Conservation (phyloP, 768 basidiomycete genomes). For the Boletus pseudo-olivaceus region DNA sequence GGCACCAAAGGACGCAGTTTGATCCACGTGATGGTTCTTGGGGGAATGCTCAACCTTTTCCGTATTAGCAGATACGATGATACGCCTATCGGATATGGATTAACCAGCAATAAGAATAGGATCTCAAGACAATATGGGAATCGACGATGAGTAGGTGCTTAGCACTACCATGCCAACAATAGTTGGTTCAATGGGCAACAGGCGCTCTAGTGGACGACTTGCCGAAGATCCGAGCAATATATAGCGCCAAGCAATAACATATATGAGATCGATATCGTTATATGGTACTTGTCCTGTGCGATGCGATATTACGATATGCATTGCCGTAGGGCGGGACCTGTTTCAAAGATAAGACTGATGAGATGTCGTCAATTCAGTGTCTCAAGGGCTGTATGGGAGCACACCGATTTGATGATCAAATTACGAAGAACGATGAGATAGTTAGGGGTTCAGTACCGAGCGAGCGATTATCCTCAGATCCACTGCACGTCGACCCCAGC, state of each 20-base stretch:
- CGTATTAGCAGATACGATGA: not conserved
- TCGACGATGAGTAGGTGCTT: not conserved
- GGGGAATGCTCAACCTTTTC: not conserved
- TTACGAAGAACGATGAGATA: not conserved
- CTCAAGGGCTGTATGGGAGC: not conserved
- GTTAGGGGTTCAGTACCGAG: not conserved
- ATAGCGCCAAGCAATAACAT: constrained; percentile 1
- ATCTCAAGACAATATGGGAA: not conserved
- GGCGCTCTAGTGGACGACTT: not conserved
- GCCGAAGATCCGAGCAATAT: constrained; percentile 5
- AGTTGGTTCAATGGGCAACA: not conserved
- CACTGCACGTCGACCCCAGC: not conserved
- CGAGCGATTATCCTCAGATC: not conserved
- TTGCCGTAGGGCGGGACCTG: not conserved
- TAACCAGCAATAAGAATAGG: not conserved
- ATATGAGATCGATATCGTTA: constrained; percentile 1
- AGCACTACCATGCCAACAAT: not conserved
- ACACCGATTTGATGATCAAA: not conserved
- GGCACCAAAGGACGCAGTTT: not conserved
- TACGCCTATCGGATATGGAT: not conserved
- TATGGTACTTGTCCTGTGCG: no score
- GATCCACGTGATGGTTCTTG: constrained; percentile 1
- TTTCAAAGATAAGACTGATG: not conserved
- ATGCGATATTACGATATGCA: not conserved
- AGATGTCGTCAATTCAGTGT: constrained; percentile 1